Base-by-base conservation (phyloP, 768 basidiomycete species). In the Chalciporus pseudorubinellus region DNA sequence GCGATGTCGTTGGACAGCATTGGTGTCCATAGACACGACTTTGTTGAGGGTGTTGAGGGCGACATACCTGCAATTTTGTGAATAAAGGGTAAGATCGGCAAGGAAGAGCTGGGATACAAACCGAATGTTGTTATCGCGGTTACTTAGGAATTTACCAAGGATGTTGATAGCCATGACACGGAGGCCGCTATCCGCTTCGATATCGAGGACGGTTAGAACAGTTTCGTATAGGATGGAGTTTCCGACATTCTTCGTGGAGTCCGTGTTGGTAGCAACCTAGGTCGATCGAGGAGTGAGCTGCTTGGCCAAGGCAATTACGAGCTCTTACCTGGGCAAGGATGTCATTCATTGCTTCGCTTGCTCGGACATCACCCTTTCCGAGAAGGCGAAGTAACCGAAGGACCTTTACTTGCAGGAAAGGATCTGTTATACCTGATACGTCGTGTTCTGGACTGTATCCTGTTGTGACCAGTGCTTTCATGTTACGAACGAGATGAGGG, bases 111-210 rank as follows among this genome's bases (percentile, higher is more conserved):
- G 42, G 46, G n/a, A 50, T 43, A 68, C 78, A 43, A 65, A 95
- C 95, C 95, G 85, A 60, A 99, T 98, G 65, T 98, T 99, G 72
- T 99, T 99, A 66, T 99, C 97, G 29, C 92, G 80, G 71, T 99
- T 99, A 66, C 91, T 87, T 66, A 99, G 74, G 74, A 98, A 98
- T 72, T 98, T 98, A 48, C 97, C 97, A 29, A 99, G 80, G 51
- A 98, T 98, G 67, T 99, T 99, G 70, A 99, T 99, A 0, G 97
- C 97, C 97, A 99, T 98, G 40, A 98, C 95, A 2, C 97, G 86
- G 19, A 99, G 74, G 18, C 94, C 93, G 38, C 84, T 88, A 66
- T 99, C 97, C 11, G 97, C 95, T 63, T 99, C 94, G 55, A 98
- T 98, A 59, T 99, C 95, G 42, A 99, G 77, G 16, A 99, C 87